Conservation (phyloP, 2,329 filamentous ascomycete species). For the Penicillium sp. region DNA sequence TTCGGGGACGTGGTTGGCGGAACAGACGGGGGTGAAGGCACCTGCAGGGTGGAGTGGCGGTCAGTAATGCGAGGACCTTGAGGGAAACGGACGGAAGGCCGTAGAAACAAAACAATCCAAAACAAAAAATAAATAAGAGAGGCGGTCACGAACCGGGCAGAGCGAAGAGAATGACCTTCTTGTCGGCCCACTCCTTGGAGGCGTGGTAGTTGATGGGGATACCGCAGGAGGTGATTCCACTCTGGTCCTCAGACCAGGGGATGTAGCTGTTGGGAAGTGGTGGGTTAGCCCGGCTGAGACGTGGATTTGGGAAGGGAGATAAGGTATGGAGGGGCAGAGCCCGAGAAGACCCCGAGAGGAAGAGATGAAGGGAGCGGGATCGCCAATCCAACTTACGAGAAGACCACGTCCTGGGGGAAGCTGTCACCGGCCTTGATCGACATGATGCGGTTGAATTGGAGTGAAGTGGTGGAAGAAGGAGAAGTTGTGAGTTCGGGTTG, state of each 20-base stretch:
- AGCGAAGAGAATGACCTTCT: conserved; percentile 68
- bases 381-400: conserved; percentile 56
- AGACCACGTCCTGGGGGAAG: conserved; percentile 77
- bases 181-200: conserved; percentile 68
- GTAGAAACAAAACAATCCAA: conserved; percentile 1
- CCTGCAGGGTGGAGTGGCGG: conserved; percentile 41
- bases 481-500: conserved; percentile 10
- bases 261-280: conserved; percentile 59
- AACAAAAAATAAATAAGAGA: background rate
- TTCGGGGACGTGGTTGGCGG: conserved; percentile 73
- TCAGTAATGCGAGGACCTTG: conserved; percentile 14
- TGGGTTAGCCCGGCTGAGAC: conserved; percentile 1
- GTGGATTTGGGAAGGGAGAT: conserved; percentile 1
- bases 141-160: conserved; percentile 55
- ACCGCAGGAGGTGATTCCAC: conserved; percentile 71
- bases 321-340: too few species aligned
- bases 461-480: conserved; percentile 8
- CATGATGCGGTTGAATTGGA: conserved; percentile 44
- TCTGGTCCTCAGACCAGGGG: conserved; percentile 67
- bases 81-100: background rate
- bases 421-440: conserved; percentile 74
- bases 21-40: conserved; percentile 85
- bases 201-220: conserved; percentile 75
- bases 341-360: conserved; percentile 4
- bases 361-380: background rate